phyloP scores from a whole-genome alignment of 2,329 filamentous ascomycete species.

The Thelonectria discophora region DNA sequence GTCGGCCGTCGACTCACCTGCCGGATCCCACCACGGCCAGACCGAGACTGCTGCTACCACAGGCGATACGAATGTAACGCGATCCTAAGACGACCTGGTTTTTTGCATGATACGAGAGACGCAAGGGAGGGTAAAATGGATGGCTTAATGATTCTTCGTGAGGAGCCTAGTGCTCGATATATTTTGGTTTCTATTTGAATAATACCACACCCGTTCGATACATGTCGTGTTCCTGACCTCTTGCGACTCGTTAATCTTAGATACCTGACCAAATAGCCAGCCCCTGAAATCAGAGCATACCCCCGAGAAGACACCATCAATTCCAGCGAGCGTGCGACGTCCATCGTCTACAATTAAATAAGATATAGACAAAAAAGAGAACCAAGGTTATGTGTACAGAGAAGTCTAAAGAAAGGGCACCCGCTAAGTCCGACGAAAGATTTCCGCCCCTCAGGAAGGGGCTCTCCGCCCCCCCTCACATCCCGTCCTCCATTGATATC shows the following conservation, averaged over 20 bases:
- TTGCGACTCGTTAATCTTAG: background rate
- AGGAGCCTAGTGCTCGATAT: constrained; percentile 10
- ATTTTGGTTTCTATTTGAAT: constrained; percentile 7
- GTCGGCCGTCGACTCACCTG: constrained; percentile 21
- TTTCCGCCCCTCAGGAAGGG: constrained; percentile 21
- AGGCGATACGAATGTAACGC: constrained; percentile 9
- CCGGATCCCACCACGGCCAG: background rate
- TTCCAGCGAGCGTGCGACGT: constrained; percentile 38
- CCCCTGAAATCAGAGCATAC: too few species aligned
- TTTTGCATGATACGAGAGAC: background rate
- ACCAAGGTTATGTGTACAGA: constrained; percentile 24
- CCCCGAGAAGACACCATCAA: constrained; percentile 16
- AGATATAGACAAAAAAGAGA: constrained; percentile 34
- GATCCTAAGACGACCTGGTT: background rate
- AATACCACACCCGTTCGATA: constrained; percentile 4
- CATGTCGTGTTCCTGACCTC: background rate
- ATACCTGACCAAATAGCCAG: background rate
- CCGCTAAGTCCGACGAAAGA: constrained; percentile 22
- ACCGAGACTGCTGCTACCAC: constrained; percentile 4
- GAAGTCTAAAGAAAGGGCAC: constrained; percentile 26
- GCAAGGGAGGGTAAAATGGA: background rate
- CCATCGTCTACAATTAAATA: constrained; percentile 39
- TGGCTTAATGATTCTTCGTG: background rate
- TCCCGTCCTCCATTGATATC: constrained; percentile 1
- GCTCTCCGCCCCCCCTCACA: constrained; percentile 7